Percentiles rank a stretch among this genome's conserved stretches.
Evolutionary conservation across 441 rosid genomes (phyloP).

Genomic region (Eutrema salsugineum): DNA sequence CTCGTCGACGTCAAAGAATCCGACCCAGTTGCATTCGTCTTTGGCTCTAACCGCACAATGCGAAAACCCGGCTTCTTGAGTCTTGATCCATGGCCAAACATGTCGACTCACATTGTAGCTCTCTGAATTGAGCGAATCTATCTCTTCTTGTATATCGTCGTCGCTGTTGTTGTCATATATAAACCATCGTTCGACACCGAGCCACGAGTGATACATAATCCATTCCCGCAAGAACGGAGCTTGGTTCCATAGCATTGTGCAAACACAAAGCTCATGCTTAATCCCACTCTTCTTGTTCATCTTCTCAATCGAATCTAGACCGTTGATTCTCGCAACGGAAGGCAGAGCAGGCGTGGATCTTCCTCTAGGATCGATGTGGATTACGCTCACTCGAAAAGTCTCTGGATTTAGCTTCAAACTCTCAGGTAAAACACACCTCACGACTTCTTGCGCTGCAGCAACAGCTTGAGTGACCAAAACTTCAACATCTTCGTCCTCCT

Average conservation of each 20-base stretch:
- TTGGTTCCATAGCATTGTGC: conserved; percentile 98
- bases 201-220: conserved; percentile 90
- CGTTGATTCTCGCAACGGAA: conserved; percentile 43
- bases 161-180: conserved; percentile 93
- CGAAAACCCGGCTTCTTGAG: conserved; percentile 97
- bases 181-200: conserved; percentile 93
- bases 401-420: conserved; percentile 52
- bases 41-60: conserved; percentile 84
- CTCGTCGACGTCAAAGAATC: conserved; percentile 94
- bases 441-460: conserved; percentile 87
- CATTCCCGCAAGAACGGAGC: conserved; percentile 76
- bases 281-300: conserved; percentile 19
- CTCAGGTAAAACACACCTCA: conserved; percentile 74
- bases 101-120: conserved; percentile 73
- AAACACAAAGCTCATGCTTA: conserved; percentile 76
- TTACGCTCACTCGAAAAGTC: conserved; percentile 32
- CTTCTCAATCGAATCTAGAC: conserved; percentile 32
- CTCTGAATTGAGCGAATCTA: conserved; percentile 52
- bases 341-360: conserved; percentile 30
- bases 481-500: conserved; percentile 37
- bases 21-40: conserved; percentile 82
- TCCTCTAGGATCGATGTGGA: conserved; percentile 31
- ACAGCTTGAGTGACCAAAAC: conserved; percentile 52
- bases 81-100: conserved; percentile 95
- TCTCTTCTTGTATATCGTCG: conserved; percentile 52